Percentiles rank a stretch among this genome's conserved stretches.
phyloP scores from a whole-genome alignment of 805 yeast genomes.

The Jamesozyma jinghongensis region DNA sequence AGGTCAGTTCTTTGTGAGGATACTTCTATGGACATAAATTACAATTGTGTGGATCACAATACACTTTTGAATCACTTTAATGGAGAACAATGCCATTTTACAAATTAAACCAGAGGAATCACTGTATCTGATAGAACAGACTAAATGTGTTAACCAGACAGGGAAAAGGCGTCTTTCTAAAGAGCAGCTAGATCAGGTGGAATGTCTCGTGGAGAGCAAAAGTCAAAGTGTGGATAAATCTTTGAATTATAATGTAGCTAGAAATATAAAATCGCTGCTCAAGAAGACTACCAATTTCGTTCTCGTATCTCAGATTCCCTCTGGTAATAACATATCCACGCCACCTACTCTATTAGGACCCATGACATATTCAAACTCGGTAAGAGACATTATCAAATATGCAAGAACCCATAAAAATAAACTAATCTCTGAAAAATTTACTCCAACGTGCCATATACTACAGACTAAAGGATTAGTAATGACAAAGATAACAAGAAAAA shows the following conservation, averaged over 20 bases:
- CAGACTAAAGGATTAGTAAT: conserved; percentile 16
- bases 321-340: neutral
- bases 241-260: neutral
- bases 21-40: too few species aligned
- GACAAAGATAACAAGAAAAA: conserved; percentile 26
- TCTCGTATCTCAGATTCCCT: neutral
- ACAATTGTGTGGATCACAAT: too few species aligned
- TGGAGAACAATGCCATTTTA: too few species aligned
- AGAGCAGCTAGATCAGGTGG: neutral
- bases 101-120: too few species aligned
- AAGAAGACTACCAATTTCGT: conserved; percentile 3
- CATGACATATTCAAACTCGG: conserved; percentile 17
- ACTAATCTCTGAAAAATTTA: conserved; percentile 7
- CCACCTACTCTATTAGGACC: conserved; percentile 13
- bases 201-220: too few species aligned
- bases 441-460: conserved; percentile 7
- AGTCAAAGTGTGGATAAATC: neutral
- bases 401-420: conserved; percentile 4
- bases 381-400: conserved; percentile 10
- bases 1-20: too few species aligned
- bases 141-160: too few species aligned
- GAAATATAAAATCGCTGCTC: conserved; percentile 1
- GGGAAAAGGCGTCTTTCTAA: neutral
- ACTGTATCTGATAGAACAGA: too few species aligned
- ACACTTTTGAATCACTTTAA: too few species aligned